phyloP scores from a whole-genome alignment of 106 monocot species.

The Dioscorea zingiberensis region DNA sequence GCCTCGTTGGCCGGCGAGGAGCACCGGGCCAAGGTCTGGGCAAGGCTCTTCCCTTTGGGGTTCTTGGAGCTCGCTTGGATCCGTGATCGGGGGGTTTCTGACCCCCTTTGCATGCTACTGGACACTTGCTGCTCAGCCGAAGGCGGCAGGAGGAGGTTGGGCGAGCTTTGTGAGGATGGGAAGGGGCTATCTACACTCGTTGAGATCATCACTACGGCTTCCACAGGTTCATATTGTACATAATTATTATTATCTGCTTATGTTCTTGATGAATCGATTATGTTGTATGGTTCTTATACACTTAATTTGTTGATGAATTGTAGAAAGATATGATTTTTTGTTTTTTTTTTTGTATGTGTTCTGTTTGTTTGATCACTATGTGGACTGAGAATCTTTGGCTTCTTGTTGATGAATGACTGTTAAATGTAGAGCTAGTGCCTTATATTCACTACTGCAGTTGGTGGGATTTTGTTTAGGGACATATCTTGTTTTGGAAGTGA shows the following conservation, averaged over 20 bases:
- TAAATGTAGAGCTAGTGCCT: too few species aligned
- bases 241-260: not conserved
- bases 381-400: too few species aligned
- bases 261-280: not conserved
- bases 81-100: conserved; percentile 24
- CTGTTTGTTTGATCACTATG: too few species aligned
- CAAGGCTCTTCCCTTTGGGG: conserved; percentile 28
- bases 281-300: too few species aligned
- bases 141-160: conserved; percentile 34
- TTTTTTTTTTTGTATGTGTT: too few species aligned
- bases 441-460: too few species aligned
- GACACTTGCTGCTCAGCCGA: conserved; percentile 48
- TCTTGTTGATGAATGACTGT: too few species aligned
- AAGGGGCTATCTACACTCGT: conserved; percentile 33
- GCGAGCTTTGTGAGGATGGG: conserved; percentile 29
- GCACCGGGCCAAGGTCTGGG: conserved; percentile 50
- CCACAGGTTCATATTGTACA: conserved; percentile 12
- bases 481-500: too few species aligned
- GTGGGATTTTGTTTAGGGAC: too few species aligned
- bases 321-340: too few species aligned
- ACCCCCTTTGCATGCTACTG: conserved; percentile 61
- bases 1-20: conserved; percentile 47
- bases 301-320: too few species aligned
- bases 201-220: conserved; percentile 44
- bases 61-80: conserved; percentile 37